Evolutionary conservation across 257 asterid species (phyloP).

Genomic region (Schizonepeta tenuifolia): DNA sequence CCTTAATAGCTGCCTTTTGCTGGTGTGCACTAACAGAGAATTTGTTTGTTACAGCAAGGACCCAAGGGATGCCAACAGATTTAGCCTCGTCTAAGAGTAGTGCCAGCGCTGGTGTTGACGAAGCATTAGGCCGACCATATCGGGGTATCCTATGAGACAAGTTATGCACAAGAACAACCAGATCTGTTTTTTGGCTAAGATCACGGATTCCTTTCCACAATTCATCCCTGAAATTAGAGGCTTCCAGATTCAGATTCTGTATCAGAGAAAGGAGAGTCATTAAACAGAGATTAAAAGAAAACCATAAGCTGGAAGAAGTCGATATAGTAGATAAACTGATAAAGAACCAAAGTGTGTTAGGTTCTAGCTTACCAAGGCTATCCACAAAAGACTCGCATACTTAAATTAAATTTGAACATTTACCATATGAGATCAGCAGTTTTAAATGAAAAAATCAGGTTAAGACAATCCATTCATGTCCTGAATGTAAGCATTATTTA

Average conservation of each 20-base stretch:
- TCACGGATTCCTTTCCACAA: constrained; percentile 96
- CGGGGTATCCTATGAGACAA: constrained; percentile 91
- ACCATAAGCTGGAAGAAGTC: constrained; percentile 4
- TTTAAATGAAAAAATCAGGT: neutral
- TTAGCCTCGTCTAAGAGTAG: constrained; percentile 89
- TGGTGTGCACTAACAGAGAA: constrained; percentile 97
- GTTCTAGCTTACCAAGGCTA: constrained; percentile 1
- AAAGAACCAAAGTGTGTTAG: neutral
- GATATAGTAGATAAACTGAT: neutral
- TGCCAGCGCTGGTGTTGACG: constrained; percentile 72
- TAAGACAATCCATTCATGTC: neutral
- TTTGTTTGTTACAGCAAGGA: constrained; percentile 90
- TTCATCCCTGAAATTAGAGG: constrained; percentile 90
- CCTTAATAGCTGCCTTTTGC: constrained; percentile 75
- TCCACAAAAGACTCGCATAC: neutral
- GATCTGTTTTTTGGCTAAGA: constrained; percentile 82
- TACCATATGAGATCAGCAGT: neutral
- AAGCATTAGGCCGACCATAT: constrained; percentile 53
- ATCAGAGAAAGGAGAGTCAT: constrained; percentile 26
- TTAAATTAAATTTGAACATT: neutral
- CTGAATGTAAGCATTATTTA: constrained; percentile 11
- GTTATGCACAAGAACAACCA: constrained; percentile 94
- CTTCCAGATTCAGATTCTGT: constrained; percentile 84
- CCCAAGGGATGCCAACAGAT: constrained; percentile 94
- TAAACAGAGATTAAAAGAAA: neutral